Base-by-base conservation (phyloP, 805 yeast species). In the Starmerella floricola region DNA sequence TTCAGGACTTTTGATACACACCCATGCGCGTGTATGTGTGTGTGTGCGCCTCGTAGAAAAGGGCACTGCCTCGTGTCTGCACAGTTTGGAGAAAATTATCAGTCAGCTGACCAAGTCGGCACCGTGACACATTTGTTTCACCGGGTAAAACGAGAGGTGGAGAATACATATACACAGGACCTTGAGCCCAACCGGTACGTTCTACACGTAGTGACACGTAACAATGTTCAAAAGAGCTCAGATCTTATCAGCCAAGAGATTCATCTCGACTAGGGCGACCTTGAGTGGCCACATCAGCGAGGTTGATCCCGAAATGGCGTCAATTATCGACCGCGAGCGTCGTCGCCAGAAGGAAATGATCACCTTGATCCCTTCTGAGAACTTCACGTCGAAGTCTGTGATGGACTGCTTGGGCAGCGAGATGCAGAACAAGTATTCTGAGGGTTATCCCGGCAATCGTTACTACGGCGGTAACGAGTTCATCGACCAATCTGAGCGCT, bases 391-490 rank as follows among this genome's bases (percentile, higher is more conserved):
- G 38, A 82, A 79, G 53, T 79, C 95, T 19, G 98, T 88, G 26
- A 82, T 88, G 76, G 95, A 88, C 61, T 76, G 85, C 38, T 72
- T 88, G 57, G 97, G 97, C 51, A 81, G 95, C 21, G 94, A 84
- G 61, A 85, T 88, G 95, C 87, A 83, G 64, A 88, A 88, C 74
- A 88, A 88, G 69, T 88, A 88, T 68, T 86, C 96, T 10, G 98
- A 88, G 66, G 97, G 97, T 51, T 88, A 88, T 66, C 98, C 98
- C 32, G 95, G 95, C 53, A 94, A 86, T 50, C 78, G 98, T 63
- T 88, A 88, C 70, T 88, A 88, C 62, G 98, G 98, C 64, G 98
- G 98, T 63, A 88, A 88, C 61, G 86, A 88, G 66, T 80, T 76
- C 66, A 88, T 88, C 57, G 98, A 88, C 67, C 72, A 76, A 68